Conservation (phyloP, 768 basidiomycete species). For the Amanita exitialis region DNA sequence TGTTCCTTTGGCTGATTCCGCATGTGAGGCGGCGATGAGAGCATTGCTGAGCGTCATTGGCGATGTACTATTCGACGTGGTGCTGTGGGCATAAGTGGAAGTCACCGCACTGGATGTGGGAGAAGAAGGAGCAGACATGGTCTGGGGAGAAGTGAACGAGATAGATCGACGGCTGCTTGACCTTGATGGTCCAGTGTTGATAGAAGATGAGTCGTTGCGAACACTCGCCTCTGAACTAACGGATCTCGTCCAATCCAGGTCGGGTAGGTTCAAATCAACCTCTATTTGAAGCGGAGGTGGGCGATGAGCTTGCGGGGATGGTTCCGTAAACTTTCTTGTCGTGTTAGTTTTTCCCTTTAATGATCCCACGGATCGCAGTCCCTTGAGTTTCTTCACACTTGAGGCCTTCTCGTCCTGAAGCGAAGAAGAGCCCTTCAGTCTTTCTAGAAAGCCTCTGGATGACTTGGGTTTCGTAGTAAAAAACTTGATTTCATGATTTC, state of each 20-base stretch:
- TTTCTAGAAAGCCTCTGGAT: conserved; percentile 58
- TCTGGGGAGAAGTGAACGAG: conserved; percentile 51
- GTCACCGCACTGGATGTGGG: conserved; percentile 37
- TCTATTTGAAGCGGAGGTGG: conserved; percentile 48
- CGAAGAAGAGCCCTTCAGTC: conserved; percentile 42
- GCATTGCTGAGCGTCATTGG: conserved; percentile 81
- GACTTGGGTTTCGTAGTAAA: conserved; percentile 39
- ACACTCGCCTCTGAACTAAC: conserved; percentile 12
- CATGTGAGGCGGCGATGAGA: conserved; percentile 88
- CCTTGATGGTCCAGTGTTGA: conserved; percentile 27
- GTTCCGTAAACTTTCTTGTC: conserved; percentile 25
- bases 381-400: conserved; percentile 52
- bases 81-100: conserved; percentile 22
- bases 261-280: conserved; percentile 43
- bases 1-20: conserved; percentile 86
- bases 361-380: conserved; percentile 73
- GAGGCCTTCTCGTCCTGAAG: conserved; percentile 28
- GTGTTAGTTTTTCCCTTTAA: conserved; percentile 45
- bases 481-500: conserved; percentile 21
- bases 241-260: conserved; percentile 40
- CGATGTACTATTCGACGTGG: conserved; percentile 29
- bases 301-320: conserved; percentile 45
- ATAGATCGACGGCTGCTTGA: conserved; percentile 58
- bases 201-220: conserved; percentile 7
- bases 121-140: conserved; percentile 36